Conservation (phyloP, 2,329 filamentous ascomycete genomes). For the Penicillium sp. region DNA sequence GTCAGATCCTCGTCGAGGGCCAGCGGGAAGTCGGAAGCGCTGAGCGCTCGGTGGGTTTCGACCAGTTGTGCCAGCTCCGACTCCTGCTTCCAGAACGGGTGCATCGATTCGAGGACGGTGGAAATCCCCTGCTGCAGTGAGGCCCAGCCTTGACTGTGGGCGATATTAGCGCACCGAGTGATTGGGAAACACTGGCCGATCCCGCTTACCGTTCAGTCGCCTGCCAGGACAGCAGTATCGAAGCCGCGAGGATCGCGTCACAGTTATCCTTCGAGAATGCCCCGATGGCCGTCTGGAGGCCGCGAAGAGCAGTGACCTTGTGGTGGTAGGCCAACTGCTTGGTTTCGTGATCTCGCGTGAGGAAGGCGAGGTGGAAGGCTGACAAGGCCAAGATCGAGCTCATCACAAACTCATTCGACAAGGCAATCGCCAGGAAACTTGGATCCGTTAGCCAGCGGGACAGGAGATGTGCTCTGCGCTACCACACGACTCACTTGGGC, state of each 20-base stretch:
- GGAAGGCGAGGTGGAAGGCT: conserved; percentile 88
- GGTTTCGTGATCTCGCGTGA: conserved; percentile 80
- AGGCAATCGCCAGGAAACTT: conserved; percentile 78
- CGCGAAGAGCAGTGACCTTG: conserved; percentile 78
- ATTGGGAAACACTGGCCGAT: conserved; percentile 12
- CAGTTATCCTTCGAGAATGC: conserved; percentile 81
- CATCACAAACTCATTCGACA: conserved; percentile 86
- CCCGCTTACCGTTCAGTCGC: conserved; percentile 82
- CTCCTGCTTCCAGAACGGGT: conserved; percentile 77
- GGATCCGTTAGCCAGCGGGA: conserved; percentile 16
- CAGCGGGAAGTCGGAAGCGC: conserved; percentile 34
- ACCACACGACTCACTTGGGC: conserved; percentile 66
- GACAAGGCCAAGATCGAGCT: conserved; percentile 87
- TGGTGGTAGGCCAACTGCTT: conserved; percentile 88
- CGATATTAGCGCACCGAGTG: conserved; percentile 34
- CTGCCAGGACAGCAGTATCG: conserved; percentile 91
- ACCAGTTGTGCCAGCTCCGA: conserved; percentile 58
- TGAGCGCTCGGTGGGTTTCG: conserved; percentile 41
- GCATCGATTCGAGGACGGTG: conserved; percentile 88
- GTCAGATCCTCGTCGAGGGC: conserved; percentile 64
- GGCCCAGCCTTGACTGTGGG: conserved; percentile 78
- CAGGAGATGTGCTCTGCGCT: background rate
- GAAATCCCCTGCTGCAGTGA: conserved; percentile 89
- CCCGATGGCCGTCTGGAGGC: conserved; percentile 81
- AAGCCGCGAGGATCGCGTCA: conserved; percentile 87